These are phyloP conservation scores for Vitis hybrid DNA, from an alignment of 177 flowering plant species.

Conservation along the genomic window DNA sequence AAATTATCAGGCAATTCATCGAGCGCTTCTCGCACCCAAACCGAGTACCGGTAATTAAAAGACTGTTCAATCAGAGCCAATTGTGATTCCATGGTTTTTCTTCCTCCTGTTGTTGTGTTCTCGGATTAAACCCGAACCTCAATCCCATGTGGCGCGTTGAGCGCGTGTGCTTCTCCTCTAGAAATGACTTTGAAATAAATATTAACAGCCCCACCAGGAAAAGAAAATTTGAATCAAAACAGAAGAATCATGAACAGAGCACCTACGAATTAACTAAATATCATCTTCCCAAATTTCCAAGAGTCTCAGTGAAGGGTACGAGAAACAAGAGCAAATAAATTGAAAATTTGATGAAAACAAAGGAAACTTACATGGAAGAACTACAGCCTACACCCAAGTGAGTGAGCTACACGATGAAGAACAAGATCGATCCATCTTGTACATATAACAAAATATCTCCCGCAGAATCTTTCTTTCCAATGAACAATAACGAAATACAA, in stretches of 20 bases:
- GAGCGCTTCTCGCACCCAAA: constrained; percentile 57
- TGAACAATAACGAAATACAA: constrained; percentile 17
- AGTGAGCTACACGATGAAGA: neutral
- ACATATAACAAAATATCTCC: constrained; percentile 22
- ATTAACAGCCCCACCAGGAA: neutral
- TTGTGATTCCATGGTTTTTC: constrained; percentile 48
- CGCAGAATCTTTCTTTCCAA: constrained; percentile 12
- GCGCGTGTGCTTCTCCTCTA: constrained; percentile 8
- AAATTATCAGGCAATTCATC: constrained; percentile 68
- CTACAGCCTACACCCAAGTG: neutral
- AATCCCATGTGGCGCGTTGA: constrained; percentile 66
- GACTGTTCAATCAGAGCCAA: constrained; percentile 53
- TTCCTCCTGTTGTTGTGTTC: constrained; percentile 1
- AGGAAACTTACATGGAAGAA: neutral
- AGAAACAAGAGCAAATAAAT: neutral
- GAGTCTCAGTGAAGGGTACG: neutral
- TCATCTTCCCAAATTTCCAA: too few species aligned
- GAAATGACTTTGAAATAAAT: constrained; percentile 14
- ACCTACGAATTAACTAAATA: neutral
- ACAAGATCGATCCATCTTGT: constrained; percentile 8
- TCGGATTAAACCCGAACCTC: constrained; percentile 24
- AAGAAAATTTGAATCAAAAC: constrained; percentile 1
- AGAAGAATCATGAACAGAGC: constrained; percentile 1
- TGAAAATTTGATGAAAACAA: neutral
- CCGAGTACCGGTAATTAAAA: constrained; percentile 53